phyloP scores from a whole-genome alignment of 176 grass and related monocot genomes.

The Cenchrus purpureus region DNA sequence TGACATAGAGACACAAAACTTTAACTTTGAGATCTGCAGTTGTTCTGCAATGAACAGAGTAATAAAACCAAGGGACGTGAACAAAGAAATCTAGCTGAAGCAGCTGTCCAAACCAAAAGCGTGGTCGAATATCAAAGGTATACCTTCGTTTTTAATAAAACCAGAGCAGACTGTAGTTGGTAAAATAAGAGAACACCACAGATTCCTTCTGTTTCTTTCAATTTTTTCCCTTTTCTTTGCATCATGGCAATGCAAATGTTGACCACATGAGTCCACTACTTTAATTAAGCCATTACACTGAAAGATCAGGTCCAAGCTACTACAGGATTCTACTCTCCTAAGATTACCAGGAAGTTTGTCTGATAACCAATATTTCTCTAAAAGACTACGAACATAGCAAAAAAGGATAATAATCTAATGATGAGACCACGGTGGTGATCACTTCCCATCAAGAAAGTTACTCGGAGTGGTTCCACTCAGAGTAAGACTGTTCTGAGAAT shows the following conservation, averaged over 20 bases:
- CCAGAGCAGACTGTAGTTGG: background rate
- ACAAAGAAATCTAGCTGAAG: background rate
- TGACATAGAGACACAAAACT: background rate
- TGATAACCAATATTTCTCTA: constrained; percentile 15
- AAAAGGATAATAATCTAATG: background rate
- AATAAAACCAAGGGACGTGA: background rate
- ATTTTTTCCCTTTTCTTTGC: background rate
- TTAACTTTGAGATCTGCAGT: background rate
- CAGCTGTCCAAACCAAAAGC: background rate
- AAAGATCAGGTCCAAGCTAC: constrained; percentile 12
- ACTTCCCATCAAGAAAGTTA: background rate
- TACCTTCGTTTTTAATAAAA: background rate
- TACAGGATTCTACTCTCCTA: constrained; percentile 32
- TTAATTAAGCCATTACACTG: background rate
- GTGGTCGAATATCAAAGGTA: background rate
- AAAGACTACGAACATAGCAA: background rate
- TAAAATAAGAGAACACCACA: background rate
- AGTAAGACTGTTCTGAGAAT: constrained; percentile 26
- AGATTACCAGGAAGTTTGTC: background rate
- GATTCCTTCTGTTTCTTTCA: background rate
- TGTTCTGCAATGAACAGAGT: background rate
- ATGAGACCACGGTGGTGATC: background rate
- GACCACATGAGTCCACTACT: constrained; percentile 2
- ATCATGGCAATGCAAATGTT: background rate
- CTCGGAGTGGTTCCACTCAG: background rate